These are phyloP conservation scores for Xylaria sp. DNA, from an alignment of 2,329 filamentous ascomycete species.

Conservation along the genomic window DNA sequence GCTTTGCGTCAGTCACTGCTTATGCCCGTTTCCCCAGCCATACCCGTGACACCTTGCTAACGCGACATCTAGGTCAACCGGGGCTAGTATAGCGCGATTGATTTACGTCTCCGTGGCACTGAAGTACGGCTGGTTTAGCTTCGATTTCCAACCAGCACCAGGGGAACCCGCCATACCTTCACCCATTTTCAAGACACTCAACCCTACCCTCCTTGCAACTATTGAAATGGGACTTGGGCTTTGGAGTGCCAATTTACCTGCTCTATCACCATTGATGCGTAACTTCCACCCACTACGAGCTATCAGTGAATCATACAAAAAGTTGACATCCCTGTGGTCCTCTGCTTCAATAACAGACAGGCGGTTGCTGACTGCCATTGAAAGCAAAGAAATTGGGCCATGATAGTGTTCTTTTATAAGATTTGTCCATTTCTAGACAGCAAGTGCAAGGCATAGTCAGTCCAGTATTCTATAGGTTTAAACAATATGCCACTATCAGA, in stretches of 20 bases:
- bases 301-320: constrained; percentile 17
- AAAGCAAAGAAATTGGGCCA: neutral
- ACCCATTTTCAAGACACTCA: constrained; percentile 17
- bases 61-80: constrained; percentile 22
- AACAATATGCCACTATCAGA: no score
- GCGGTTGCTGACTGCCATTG: neutral
- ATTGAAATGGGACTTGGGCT: constrained; percentile 26
- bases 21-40: neutral
- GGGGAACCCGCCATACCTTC: constrained; percentile 23
- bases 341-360: neutral
- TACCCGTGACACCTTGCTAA: neutral
- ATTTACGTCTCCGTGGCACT: constrained; percentile 20
- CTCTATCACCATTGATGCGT: constrained; percentile 23
- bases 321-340: constrained; percentile 15
- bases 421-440: no score
- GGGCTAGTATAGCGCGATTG: constrained; percentile 25
- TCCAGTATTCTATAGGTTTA: no score
- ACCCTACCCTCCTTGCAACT: constrained; percentile 30
- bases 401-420: no score
- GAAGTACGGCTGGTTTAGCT: constrained; percentile 26
- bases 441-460: no score
- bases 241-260: constrained; percentile 30
- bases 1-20: constrained; percentile 17
- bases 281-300: constrained; percentile 23
- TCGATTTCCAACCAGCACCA: constrained; percentile 26